Conservation (phyloP, 2,329 filamentous ascomycete species). For the Orbilia brochopaga region DNA sequence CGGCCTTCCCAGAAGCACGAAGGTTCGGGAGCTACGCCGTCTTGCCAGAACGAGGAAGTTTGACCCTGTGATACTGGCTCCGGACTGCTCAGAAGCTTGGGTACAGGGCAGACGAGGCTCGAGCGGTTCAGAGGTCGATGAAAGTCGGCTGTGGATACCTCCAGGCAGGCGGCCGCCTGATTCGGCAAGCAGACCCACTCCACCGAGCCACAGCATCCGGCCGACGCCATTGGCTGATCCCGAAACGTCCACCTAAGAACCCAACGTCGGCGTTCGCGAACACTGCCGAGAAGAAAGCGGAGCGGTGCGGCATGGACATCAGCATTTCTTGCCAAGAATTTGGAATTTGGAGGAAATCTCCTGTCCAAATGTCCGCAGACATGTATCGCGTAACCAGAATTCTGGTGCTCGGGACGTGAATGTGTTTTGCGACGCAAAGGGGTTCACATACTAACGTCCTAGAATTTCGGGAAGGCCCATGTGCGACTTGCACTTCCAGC, state of each 20-base stretch:
- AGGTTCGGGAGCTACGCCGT: constrained; percentile 17
- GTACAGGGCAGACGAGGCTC: constrained; percentile 7
- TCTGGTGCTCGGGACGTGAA: constrained; percentile 3
- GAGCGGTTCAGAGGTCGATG: constrained; percentile 25
- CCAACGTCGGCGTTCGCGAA: constrained; percentile 39
- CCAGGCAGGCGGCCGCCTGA: constrained; percentile 50
- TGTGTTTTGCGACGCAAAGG: constrained; percentile 23
- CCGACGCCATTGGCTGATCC: constrained; percentile 30
- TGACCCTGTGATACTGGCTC: constrained; percentile 16
- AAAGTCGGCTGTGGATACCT: constrained; percentile 48
- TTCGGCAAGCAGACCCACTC: constrained; percentile 45
- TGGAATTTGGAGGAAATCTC: constrained; percentile 22
- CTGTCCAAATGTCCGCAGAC: not conserved
- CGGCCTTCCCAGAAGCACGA: not conserved
- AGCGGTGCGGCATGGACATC: constrained; percentile 29
- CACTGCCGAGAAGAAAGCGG: constrained; percentile 8
- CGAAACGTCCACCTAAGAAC: constrained; percentile 18
- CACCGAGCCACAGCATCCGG: constrained; percentile 23
- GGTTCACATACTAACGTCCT: constrained; percentile 32
- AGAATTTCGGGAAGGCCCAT: constrained; percentile 26
- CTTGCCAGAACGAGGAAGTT: constrained; percentile 47
- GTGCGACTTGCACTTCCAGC: constrained; percentile 24
- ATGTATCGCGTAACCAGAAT: constrained; percentile 26
- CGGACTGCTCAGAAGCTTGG: constrained; percentile 22
- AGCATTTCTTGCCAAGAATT: constrained; percentile 46